Conservation (phyloP, 2,329 filamentous ascomycete species). For the Exophiala viscosa region DNA sequence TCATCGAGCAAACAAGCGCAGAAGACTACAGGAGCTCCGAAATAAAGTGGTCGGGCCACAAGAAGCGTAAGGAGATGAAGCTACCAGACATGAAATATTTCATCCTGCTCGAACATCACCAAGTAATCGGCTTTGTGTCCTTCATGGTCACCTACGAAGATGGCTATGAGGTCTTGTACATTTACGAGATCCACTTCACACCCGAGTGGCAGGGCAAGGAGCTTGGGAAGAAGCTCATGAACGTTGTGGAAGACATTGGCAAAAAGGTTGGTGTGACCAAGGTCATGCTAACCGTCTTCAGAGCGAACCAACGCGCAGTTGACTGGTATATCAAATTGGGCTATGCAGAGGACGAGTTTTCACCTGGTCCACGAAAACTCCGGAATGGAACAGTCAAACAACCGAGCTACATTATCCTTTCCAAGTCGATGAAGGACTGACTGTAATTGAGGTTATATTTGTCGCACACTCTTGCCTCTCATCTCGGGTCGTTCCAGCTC, state of each 20-base stretch:
- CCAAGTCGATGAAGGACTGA: conserved; percentile 38
- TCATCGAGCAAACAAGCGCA: conserved; percentile 54
- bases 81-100: conserved; percentile 58
- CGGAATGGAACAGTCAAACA: conserved; percentile 48
- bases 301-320: conserved; percentile 46
- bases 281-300: conserved; percentile 60
- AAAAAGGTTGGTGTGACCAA: conserved; percentile 48
- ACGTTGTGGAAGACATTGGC: conserved; percentile 47
- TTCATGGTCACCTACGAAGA: conserved; percentile 59
- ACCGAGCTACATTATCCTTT: conserved; percentile 53
- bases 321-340: conserved; percentile 51
- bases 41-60: conserved; percentile 52
- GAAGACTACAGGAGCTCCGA: conserved; percentile 51
- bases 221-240: conserved; percentile 51
- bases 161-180: conserved; percentile 55
- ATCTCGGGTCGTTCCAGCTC: conserved; percentile 88
- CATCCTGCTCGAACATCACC: conserved; percentile 35
- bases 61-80: conserved; percentile 57
- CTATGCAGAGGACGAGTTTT: conserved; percentile 51
- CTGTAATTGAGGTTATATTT: conserved; percentile 58
- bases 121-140: conserved; percentile 46
- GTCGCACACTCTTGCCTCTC: conserved; percentile 79
- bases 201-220: conserved; percentile 45
- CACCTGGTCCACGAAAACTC: conserved; percentile 48
- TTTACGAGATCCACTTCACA: conserved; percentile 60